phyloP scores from a whole-genome alignment of 148 eudicot genomes.

The Chenopodium berlandieri region DNA sequence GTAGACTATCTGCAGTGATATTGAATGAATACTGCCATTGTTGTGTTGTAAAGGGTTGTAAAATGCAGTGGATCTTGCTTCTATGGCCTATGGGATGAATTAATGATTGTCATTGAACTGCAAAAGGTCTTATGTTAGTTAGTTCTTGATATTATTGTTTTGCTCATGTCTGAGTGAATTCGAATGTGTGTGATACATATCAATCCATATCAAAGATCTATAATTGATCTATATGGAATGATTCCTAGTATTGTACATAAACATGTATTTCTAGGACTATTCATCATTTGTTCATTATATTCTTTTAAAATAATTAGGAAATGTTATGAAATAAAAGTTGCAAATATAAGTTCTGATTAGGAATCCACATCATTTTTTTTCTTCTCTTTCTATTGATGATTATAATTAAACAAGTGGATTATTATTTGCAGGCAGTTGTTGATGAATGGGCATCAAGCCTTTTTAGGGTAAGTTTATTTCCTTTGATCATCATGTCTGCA shows the following conservation, averaged over 20 bases:
- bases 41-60: background rate
- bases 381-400: background rate
- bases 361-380: background rate
- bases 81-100: background rate
- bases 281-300: background rate
- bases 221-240: background rate
- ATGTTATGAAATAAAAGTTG: background rate
- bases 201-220: background rate
- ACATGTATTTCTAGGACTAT: background rate
- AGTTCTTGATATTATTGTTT: background rate
- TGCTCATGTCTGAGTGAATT: background rate
- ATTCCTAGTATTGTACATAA: background rate
- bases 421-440: slow-evolving; percentile 72
- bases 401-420: background rate
- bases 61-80: background rate
- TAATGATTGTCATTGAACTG: background rate
- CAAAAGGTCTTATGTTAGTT: background rate
- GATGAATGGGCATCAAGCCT: slow-evolving; percentile 99
- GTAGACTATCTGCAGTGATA: background rate
- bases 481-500: slow-evolving; percentile 5
- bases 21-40: background rate
- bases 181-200: background rate
- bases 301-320: background rate
- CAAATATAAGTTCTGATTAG: background rate
- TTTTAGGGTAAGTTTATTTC: slow-evolving; percentile 64